Evolutionary conservation across 768 basidiomycete species (phyloP), one percentile per base, ranked within the genome.

Genomic region (Lyophyllum shimeji): DNA sequence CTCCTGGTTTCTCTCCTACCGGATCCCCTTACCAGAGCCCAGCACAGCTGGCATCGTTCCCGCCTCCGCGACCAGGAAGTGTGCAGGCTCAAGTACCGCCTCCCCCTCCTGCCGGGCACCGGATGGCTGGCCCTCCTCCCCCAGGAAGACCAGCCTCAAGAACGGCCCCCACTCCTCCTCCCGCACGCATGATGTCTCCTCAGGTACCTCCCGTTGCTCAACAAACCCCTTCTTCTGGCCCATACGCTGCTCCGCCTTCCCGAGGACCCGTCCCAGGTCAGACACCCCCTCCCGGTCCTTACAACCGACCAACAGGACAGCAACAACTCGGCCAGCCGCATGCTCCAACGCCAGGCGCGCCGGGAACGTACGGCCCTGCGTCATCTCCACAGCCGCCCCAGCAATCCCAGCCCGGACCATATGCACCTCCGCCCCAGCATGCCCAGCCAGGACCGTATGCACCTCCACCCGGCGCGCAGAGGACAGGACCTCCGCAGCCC

Each of bases 51-150:
- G 74, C 76, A 2, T 70, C 63, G 11, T 76, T 83, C 44, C 87
- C 86, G 0, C 87, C 87, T 1, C 84, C 84, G 11, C 75, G 85
- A n/a, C 84, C 84, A 2, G 82, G 82, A 23, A 86, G 84, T 61
- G 83, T 83, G 0, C 74, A 78, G 33, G 77, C 72, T n/a, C 78
- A 75, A 1, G 71, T 73, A 17, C 76, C 75, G n/a, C 74, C 76
- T 11, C 75, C 71, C 1, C 74, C 72, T 20, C 72, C 76, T 0
- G 72, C 67, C 52, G 74, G 72, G 29, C 68, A 63, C 37, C 68
- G 69, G 61, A 65, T 69, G 62, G 76, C 8, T 69, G 73, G 55
- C 1, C 67, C 64, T 13, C 74, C 74, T 8, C 66, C 67, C 3
- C 73, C 67, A 55, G 68, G 65, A n/a, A 70, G 65, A 62, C 66